Base-by-base conservation (phyloP, 1,139 yeast genomes). In the Blastobotrys apis region DNA sequence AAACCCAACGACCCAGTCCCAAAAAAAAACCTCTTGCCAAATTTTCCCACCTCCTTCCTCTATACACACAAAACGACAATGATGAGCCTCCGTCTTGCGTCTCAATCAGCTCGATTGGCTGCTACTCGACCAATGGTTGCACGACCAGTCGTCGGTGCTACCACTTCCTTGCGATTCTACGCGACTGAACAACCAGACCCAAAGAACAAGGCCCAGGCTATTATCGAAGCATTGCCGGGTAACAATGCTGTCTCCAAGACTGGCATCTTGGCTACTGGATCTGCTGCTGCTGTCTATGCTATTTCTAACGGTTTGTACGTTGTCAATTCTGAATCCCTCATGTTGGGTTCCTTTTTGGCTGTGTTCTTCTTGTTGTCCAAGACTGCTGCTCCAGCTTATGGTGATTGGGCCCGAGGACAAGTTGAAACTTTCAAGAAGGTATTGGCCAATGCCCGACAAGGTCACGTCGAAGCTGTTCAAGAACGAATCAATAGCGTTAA, bases 241-340 rank as follows among this genome's bases (percentile, higher is more conserved):
- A 84, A 80, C 80, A 80, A 79, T 63, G 74, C 80, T 59, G 71
- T 92, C 59, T 79, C 97, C 57, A 92, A 92, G 79, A 88, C 97
- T 55, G 96, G 97, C 64, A 78, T 90, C 64, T 75, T 92, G 65
- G 97, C 97, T 61, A 88, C 98, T 50, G 79, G 90, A 52, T 81
- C 96, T 47, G 97, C 97, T 50, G 97, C 95, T 49, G 82, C 95
- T 53, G 69, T 90, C 57, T 92, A 88, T 72, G 96, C 96, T 57
- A 81, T 94, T 64, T 84, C 96, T 61, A 87, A 86, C 72, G 95
- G 88, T 69, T 76, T 92, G 58, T 82, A 90, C 69, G 87, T 92
- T 56, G 77, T 92, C 63, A 94, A 92, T 71, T 97, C 88, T 65
- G 98, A 92, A 77, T 78, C 96, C 62, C 80, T 88, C 59, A 76